A percentile compares a stretch with the other conserved stretches of the same genome.
Evolutionary conservation across 2,329 filamentous ascomycete species (phyloP).

Genomic region (Talaromyces marneffei): DNA sequence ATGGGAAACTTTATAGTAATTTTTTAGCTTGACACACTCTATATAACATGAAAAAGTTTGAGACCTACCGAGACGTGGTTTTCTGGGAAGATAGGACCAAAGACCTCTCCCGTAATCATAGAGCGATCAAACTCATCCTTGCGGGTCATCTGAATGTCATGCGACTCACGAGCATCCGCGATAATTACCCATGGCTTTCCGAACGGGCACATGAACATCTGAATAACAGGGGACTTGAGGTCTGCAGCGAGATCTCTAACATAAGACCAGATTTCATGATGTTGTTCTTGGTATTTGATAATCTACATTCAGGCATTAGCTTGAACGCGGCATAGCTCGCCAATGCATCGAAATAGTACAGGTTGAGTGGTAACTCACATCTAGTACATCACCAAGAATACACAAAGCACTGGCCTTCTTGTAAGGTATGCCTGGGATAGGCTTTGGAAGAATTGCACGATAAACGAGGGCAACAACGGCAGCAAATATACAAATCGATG

Average conservation of each 20-base stretch:
- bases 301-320: neutral
- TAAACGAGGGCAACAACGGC: neutral
- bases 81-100: neutral
- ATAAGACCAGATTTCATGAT: neutral
- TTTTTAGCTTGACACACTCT: neutral
- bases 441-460: neutral
- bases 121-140: conserved; percentile 20
- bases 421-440: conserved; percentile 6
- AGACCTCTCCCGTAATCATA: neutral
- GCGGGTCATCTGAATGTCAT: conserved; percentile 18
- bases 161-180: conserved; percentile 17
- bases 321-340: neutral
- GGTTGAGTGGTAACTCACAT: neutral
- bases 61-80: neutral
- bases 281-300: neutral
- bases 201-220: conserved; percentile 45
- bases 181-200: conserved; percentile 42
- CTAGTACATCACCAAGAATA: neutral
- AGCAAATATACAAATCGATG: neutral
- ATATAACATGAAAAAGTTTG: neutral
- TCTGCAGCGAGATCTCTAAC: conserved; percentile 18
- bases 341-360: neutral
- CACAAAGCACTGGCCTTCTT: neutral
- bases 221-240: conserved; percentile 38
- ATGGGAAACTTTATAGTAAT: neutral